Evolutionary conservation across 2,329 filamentous ascomycete species (phyloP), one percentile per base, ranked within the genome.

Genomic region (Mariannaea sp.): DNA sequence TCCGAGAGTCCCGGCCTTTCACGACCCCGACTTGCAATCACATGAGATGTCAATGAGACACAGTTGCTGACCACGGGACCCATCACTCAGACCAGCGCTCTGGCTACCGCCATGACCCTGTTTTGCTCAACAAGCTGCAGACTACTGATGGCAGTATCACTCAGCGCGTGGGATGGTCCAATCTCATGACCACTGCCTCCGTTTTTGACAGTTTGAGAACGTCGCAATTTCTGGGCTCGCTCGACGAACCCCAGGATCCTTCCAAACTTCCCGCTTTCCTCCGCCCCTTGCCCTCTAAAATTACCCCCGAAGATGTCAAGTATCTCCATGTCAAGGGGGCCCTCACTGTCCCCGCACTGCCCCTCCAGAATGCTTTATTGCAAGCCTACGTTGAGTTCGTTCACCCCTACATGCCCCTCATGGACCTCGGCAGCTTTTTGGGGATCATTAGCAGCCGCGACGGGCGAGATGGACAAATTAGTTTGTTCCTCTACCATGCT

Each of bases 391-490:
- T 93, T 56, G 89, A 96, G 74, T 96, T 88, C 70, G 91, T 97
- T 7, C 89, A 97, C 70, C 91, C 92, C 1, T 97, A 90, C 70
- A 96, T 97, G 90, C 93, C 93, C 19, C 77, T 96, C 26, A 75
- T 97, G 58, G 91, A 90, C 76, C 66, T 87, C 66, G 72, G 84
- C 70, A 73, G 84, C 69, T 80, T 87, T 61, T 67, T 88, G 53
- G 68, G 75, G 43, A 79, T 82, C 38, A 80, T 92, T 59, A 83
- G 86, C 64, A 77, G 80, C 52, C 78, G 80, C 9, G 88, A 94
- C 69, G 89, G 89, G 12, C 78, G 81, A 40, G 80, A 83, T 61
- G 86, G 87, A 8, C 86, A 85, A 68, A 80, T 92, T 65, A 96
- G 92, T 74, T 76, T 97, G 64, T 83, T 97, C 53, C 77, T 97